Evolutionary conservation across 1,284 basidiomycete species (phyloP).

Genomic region (Anthracocystis walkeri): DNA sequence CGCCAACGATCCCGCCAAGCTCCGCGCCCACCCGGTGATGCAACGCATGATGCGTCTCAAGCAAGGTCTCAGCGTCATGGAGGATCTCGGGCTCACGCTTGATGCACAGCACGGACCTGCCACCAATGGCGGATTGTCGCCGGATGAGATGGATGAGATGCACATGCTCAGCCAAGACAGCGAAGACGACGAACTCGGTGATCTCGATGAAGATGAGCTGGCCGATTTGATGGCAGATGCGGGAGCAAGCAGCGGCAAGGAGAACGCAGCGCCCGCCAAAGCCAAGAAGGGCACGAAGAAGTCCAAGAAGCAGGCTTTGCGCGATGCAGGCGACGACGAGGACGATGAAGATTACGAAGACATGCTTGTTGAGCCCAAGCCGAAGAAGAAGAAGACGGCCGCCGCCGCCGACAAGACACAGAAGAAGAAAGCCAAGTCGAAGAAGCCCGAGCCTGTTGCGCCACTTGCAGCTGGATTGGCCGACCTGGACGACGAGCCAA

Average conservation of each 20-base stretch:
- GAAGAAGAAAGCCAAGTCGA: slow-evolving; percentile 27
- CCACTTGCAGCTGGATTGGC: slow-evolving; percentile 51
- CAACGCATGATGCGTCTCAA: slow-evolving; percentile 86
- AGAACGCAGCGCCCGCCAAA: slow-evolving; percentile 32
- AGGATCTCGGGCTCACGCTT: slow-evolving; percentile 64
- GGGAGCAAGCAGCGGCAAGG: slow-evolving; percentile 48
- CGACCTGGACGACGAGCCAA: slow-evolving; percentile 44
- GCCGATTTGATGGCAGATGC: slow-evolving; percentile 49
- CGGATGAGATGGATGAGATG: slow-evolving; percentile 49
- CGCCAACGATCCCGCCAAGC: slow-evolving; percentile 44
- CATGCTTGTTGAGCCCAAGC: slow-evolving; percentile 8
- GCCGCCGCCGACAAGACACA: slow-evolving; percentile 16
- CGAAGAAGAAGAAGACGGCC: slow-evolving; percentile 19
- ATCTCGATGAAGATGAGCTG: slow-evolving; percentile 61
- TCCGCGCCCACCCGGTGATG: slow-evolving; percentile 76
- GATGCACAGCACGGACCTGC: slow-evolving; percentile 30
- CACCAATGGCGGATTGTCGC: slow-evolving; percentile 19
- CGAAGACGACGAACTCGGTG: slow-evolving; percentile 56
- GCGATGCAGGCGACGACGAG: slow-evolving; percentile 7
- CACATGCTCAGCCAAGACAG: slow-evolving; percentile 51
- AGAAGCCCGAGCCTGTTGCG: slow-evolving; percentile 37
- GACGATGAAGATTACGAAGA: slow-evolving; percentile 17
- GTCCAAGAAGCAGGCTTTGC: slow-evolving; percentile 21
- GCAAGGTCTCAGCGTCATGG: slow-evolving; percentile 80
- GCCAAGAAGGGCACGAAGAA: slow-evolving; percentile 18